Conservation (phyloP, 2,329 filamentous ascomycete species). For the Diatrype stigma region DNA sequence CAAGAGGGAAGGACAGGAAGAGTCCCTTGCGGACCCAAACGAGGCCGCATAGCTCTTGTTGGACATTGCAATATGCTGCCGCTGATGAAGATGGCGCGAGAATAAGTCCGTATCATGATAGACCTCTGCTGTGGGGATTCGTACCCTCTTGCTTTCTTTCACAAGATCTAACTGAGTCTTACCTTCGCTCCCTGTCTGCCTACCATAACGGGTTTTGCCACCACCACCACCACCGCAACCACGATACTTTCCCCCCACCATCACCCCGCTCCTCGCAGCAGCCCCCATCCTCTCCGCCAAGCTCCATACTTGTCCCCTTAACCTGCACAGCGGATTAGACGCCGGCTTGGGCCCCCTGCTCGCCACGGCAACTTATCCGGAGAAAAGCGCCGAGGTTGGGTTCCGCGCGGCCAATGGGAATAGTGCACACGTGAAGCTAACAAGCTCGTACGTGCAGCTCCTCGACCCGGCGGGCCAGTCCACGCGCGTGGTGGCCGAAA, state of each 20-base stretch:
- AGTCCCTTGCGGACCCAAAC: too few relatives aligned
- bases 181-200: too few relatives aligned
- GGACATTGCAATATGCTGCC: too few relatives aligned
- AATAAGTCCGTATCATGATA: too few relatives aligned
- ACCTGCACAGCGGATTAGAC: not conserved
- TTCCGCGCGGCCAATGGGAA: not conserved
- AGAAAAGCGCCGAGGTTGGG: not conserved
- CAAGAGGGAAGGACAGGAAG: too few relatives aligned
- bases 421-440: not conserved
- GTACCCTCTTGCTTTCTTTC: too few relatives aligned
- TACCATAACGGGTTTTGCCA: too few relatives aligned
- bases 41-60: too few relatives aligned
- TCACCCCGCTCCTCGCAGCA: not conserved
- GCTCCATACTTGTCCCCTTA: not conserved
- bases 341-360: not conserved
- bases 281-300: constrained; percentile 1
- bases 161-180: too few relatives aligned
- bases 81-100: too few relatives aligned
- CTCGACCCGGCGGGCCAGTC: not conserved
- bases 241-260: not conserved
- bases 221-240: too few relatives aligned
- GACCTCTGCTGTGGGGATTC: too few relatives aligned
- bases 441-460: constrained; percentile 3
- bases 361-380: constrained; percentile 1
- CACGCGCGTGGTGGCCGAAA: constrained; percentile 1